Conservation (phyloP, 768 basidiomycete genomes). For the Mycena crocata region DNA sequence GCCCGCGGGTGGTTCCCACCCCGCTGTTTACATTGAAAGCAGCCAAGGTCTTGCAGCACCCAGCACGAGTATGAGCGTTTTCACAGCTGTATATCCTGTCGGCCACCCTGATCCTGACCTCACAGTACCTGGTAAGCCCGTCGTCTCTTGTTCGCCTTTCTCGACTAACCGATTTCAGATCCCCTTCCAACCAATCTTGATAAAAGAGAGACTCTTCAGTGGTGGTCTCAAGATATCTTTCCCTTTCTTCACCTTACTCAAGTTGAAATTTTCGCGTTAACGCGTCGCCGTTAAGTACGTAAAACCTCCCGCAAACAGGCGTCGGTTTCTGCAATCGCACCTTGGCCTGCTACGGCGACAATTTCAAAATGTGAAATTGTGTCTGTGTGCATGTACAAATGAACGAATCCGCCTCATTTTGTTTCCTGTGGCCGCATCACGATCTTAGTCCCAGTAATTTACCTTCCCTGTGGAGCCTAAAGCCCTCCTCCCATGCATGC, state of each 20-base stretch:
- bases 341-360: too few relatives aligned
- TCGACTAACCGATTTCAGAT: not conserved
- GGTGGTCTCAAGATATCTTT: too few relatives aligned
- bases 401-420: not conserved
- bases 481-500: conserved; percentile 10
- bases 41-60: too few relatives aligned
- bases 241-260: too few relatives aligned
- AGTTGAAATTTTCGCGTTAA: too few relatives aligned
- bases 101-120: conserved; percentile 21
- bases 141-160: not conserved
- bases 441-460: conserved; percentile 18
- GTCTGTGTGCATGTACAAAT: not conserved
- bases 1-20: not conserved
- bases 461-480: conserved; percentile 15
- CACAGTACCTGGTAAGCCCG: conserved; percentile 10
- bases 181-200: conserved; percentile 5
- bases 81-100: conserved; percentile 21
- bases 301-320: too few relatives aligned
- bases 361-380: too few relatives aligned
- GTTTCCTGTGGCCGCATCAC: conserved; percentile 19
- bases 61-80: conserved; percentile 19
- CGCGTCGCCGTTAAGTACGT: too few relatives aligned
- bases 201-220: not conserved
- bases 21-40: too few relatives aligned
- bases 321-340: too few relatives aligned